Conservation (phyloP, 345 rosid genomes). For the Mercurialis annua region DNA sequence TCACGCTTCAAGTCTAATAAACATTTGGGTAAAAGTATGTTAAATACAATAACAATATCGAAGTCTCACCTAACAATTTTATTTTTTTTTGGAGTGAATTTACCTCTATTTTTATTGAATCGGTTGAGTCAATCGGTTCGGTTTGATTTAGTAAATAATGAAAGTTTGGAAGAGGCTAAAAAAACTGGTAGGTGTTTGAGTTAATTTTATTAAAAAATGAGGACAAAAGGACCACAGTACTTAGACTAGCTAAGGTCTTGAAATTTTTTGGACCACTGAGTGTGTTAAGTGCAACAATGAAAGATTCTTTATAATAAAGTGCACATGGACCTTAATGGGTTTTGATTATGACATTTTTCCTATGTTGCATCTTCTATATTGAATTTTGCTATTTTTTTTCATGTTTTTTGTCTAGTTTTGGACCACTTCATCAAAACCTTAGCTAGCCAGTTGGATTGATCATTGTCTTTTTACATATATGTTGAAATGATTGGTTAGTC, state of each 20-base stretch:
- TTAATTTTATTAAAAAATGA: background rate
- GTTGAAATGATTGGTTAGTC: background rate
- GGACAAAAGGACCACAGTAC: conserved; percentile 11
- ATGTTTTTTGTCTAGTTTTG: background rate
- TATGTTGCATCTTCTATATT: background rate
- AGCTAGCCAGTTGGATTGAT: background rate
- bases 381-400: background rate
- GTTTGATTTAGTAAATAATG: no score
- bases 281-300: background rate
- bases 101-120: no score
- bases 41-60: no score
- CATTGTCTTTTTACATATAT: background rate
- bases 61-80: no score
- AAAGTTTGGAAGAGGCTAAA: background rate
- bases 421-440: background rate
- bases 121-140: no score
- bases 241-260: background rate
- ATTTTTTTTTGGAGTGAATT: no score
- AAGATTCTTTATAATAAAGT: conserved; percentile 2
- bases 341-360: conserved; percentile 10
- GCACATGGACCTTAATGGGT: conserved; percentile 20
- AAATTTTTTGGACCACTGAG: conserved; percentile 21
- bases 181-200: conserved; percentile 10
- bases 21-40: no score
- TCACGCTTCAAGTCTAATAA: no score